Percentiles rank a stretch among this genome's conserved stretches.
Evolutionary conservation across 495 filamentous ascomycete species (phyloP).

Genomic region (Xanthoparmelia taractica): DNA sequence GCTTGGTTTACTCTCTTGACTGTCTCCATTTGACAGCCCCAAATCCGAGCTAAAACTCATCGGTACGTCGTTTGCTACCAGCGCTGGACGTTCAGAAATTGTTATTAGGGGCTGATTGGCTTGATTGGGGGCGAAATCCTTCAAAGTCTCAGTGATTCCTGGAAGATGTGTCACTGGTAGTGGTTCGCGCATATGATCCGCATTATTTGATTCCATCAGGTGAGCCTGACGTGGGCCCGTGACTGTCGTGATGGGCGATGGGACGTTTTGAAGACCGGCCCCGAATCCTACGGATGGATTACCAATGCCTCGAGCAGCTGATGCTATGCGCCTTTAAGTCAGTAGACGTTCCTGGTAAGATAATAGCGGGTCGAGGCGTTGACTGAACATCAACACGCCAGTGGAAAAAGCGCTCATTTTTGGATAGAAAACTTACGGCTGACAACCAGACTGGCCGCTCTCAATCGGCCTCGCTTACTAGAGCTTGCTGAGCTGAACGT

Average conservation of each 20-base stretch:
- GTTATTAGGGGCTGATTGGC: neutral
- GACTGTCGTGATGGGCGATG: neutral
- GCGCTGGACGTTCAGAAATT: neutral
- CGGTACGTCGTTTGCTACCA: neutral
- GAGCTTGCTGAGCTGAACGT: neutral
- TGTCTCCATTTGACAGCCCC: neutral
- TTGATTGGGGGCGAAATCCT: neutral
- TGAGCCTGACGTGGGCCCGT: neutral
- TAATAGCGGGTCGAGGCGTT: neutral
- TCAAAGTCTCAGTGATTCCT: conserved; percentile 4
- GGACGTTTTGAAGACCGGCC: neutral
- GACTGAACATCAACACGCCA: neutral
- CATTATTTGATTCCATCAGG: neutral
- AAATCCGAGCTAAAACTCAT: neutral
- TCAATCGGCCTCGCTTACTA: neutral
- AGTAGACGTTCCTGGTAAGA: neutral
- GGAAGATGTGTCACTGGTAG: conserved; percentile 1
- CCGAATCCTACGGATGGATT: neutral
- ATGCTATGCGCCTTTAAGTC: neutral
- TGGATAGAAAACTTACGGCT: neutral
- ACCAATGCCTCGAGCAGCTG: neutral
- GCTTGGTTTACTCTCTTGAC: neutral
- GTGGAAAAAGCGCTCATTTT: neutral
- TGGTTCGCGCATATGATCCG: neutral
- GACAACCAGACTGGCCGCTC: conserved; percentile 2